phyloP scores from a whole-genome alignment of 2,329 filamentous ascomycete species.

The Aspergillus quadricinctus region DNA sequence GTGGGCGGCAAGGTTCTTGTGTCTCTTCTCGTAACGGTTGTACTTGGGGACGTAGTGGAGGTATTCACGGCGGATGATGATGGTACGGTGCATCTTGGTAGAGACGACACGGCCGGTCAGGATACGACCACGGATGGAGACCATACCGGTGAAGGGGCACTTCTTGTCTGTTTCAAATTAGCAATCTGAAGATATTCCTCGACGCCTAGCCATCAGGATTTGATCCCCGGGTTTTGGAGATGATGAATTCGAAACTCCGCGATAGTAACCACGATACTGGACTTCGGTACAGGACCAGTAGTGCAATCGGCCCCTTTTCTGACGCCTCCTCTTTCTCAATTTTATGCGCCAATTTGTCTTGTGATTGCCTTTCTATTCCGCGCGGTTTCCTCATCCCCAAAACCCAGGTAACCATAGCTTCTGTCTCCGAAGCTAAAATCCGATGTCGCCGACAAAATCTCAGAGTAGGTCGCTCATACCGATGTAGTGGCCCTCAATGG shows the following conservation, averaged over 20 bases:
- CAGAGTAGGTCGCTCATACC: slow-evolving; percentile 62
- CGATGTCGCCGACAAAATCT: slow-evolving; percentile 16
- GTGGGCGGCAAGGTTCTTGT: slow-evolving; percentile 99
- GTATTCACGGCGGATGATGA: slow-evolving; percentile 99
- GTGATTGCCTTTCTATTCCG: not conserved
- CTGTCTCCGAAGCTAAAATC: slow-evolving; percentile 14
- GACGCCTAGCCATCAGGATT: not conserved
- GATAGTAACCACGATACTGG: not conserved
- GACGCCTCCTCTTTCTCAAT: not conserved
- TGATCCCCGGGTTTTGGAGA: slow-evolving; percentile 9
- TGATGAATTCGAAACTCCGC: slow-evolving; percentile 9
- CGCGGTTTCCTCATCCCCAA: slow-evolving; percentile 14
- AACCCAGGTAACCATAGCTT: slow-evolving; percentile 7
- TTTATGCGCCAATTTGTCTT: not conserved
- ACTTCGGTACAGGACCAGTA: not conserved
- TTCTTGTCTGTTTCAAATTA: slow-evolving; percentile 79
- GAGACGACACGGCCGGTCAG: slow-evolving; percentile 98
- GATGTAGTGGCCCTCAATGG: slow-evolving; percentile 99
- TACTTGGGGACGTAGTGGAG: slow-evolving; percentile 99
- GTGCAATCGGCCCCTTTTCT: not conserved
- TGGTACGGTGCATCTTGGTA: slow-evolving; percentile 99
- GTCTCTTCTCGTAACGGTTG: slow-evolving; percentile 99
- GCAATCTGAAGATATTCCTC: slow-evolving; percentile 11
- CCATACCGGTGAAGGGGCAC: slow-evolving; percentile 98
- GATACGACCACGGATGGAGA: slow-evolving; percentile 99